Base-by-base conservation (phyloP, 371 early-diverging fungal genomes). In the Mortierella sp. region DNA sequence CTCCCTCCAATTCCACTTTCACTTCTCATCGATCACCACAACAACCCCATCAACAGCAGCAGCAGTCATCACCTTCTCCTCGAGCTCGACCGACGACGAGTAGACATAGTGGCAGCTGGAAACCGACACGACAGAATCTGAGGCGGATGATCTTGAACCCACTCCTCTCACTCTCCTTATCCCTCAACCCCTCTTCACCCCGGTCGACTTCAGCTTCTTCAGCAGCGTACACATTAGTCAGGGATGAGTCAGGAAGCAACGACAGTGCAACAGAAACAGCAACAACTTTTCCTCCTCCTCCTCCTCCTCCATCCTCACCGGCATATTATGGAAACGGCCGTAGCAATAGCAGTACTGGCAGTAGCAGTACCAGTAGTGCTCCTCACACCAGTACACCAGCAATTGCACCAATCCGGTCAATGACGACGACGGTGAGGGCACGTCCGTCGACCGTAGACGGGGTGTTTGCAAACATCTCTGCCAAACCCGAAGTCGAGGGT, bases 401-500 rank as follows among this genome's bases (percentile, higher is more conserved):
- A 6, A 34, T 31, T 19, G 19, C 37, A 9, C 2, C 39, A 2
- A 61, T 22, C 31, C 66, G 31, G n/a, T 8, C 19, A 53, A 4
- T 53, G 53, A 53, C 53, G 9, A n/a, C 53, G 53, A 53, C 53
- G 24, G 26, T 45, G 9, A 45, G 9, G 53, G 53, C 53, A 45
- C 66, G 41, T 11, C 26, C 48, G 26, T n/a, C 48, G 16, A 26
- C 65, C n/a, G 66, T 66, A 44, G 66, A 90, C 64, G 91, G 91
- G 26, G 91, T 90, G 8, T 90, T 90, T 76, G 79, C 89, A 11
- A 89, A 89, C 66, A 85, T 90, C 68, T 79, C 89, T 24, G 91
- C 91, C 26, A 90, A 90, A 69, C 91, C 91, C 29, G 87, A 90
- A 73, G 80, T 81, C 16, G 86, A 85, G 29, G 72, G 68, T 10